These are phyloP conservation scores for Umbelopsis sp. DNA, from an alignment of 192 early-diverging fungal species.

Conservation along the genomic window DNA sequence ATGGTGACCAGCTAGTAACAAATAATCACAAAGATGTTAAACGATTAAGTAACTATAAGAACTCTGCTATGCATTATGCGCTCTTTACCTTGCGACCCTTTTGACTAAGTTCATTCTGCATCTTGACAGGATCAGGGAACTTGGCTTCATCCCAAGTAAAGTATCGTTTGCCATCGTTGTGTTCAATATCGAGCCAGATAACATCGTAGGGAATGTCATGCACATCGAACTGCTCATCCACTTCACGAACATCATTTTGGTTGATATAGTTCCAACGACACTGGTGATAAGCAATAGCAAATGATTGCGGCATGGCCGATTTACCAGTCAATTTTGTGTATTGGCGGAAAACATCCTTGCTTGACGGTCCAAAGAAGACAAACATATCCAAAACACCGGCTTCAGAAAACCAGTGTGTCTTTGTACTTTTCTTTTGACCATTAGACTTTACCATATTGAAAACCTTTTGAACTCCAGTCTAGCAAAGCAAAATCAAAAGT, in stretches of 20 bases:
- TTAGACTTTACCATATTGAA: slow-evolving; percentile 34
- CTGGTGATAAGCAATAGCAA: slow-evolving; percentile 94
- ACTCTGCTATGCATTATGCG: background rate
- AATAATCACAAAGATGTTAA: slow-evolving; percentile 4
- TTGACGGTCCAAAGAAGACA: slow-evolving; percentile 74
- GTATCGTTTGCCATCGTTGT: slow-evolving; percentile 98
- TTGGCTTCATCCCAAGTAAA: slow-evolving; percentile 96
- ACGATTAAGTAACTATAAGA: background rate
- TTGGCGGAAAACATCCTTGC: slow-evolving; percentile 68
- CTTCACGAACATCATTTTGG: slow-evolving; percentile 84
- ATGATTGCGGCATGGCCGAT: slow-evolving; percentile 82
- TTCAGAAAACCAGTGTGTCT: slow-evolving; percentile 95
- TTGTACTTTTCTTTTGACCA: slow-evolving; percentile 42
- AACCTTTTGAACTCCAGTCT: slow-evolving; percentile 29
- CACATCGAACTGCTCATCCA: slow-evolving; percentile 87
- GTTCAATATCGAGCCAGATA: slow-evolving; percentile 99
- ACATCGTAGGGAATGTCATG: slow-evolving; percentile 97
- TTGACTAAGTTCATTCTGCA: slow-evolving; percentile 76
- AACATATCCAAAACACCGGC: slow-evolving; percentile 90
- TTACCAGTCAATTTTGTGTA: slow-evolving; percentile 81
- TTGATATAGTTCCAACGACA: slow-evolving; percentile 98
- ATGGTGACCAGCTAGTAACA: slow-evolving; percentile 84
- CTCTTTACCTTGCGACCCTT: slow-evolving; percentile 75
- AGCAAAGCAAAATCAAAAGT: background rate
- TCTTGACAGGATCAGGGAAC: slow-evolving; percentile 83